Base-by-base conservation (phyloP, 768 basidiomycete genomes). In the Pleurotus djamor region DNA sequence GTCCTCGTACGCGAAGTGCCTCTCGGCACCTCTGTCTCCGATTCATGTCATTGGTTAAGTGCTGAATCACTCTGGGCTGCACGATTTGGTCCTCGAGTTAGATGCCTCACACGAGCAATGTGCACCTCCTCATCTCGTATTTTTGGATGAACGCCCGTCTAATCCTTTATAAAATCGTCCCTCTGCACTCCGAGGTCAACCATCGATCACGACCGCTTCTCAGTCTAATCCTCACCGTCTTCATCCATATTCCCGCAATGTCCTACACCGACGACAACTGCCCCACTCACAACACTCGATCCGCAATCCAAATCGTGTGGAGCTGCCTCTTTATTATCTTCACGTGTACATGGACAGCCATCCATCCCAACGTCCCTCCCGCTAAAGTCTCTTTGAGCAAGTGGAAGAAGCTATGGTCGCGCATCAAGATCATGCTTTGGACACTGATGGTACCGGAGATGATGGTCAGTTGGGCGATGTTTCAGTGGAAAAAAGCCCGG, bases 301-400 rank as follows among this genome's bases (percentile, higher is more conserved):
- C 45, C 10, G 12, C 13, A 1, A 47, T 47, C 45, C 45, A 60
- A 50, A 71, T 73, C 48, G 55, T 69, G 14, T 65, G 63, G 63
- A 64, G 65, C 51, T 72, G 69, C 17, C 9, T 69, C n/a, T 52
- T 63, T 9, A 69, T 71, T 1, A 58, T 72, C 0, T 65, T 73
- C 16, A 59, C 64, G 12, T 73, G 72, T 56, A 65, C 64, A n/a
- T 73, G 71, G 72, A 64, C 63, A 8, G 59, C 67, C 4, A 57
- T 71, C 6, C 72, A 73, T 32, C 69, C 67, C 13, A 71, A 73
- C 58, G 62, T 73, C 28, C 69, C 72, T 1, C 45, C 45, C 2
- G 7, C 12, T 2, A 2, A 34, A 55, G 28, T 35, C n/a, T 55
- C 35, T 10, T 17, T 12, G n/a, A 41, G 38, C n/a, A 41, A 41